Evolutionary conservation across 2,329 filamentous ascomycete genomes (phyloP).

Genomic region (Pseudocercospora macadamiae): DNA sequence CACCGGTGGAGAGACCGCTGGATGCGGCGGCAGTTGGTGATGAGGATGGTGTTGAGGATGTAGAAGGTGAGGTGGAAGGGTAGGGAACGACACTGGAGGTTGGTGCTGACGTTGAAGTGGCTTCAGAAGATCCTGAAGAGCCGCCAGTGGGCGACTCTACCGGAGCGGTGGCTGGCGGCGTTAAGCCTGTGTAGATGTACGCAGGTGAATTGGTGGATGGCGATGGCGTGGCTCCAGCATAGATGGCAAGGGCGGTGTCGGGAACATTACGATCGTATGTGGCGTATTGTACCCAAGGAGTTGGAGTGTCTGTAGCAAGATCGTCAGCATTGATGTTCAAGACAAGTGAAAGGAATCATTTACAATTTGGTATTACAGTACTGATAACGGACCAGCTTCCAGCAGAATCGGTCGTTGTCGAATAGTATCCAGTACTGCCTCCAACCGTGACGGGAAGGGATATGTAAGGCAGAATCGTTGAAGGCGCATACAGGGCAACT

Average conservation of each 20-base stretch:
- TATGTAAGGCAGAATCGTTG: neutral
- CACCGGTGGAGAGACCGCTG: neutral
- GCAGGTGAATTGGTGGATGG: neutral
- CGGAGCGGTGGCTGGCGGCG: neutral
- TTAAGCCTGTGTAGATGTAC: neutral
- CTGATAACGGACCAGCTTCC: neutral
- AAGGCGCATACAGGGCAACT: neutral
- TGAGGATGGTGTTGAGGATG: neutral
- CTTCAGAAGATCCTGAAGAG: neutral
- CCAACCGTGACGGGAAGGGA: neutral
- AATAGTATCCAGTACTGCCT: neutral
- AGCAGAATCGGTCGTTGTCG: neutral
- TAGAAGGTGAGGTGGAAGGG: neutral
- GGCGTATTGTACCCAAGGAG: neutral
- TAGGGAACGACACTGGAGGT: too few species aligned
- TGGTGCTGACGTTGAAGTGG: neutral
- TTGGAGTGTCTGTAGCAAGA: neutral
- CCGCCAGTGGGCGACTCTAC: neutral
- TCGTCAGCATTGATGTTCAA: neutral
- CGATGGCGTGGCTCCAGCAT: neutral
- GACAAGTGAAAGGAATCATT: neutral
- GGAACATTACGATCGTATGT: neutral
- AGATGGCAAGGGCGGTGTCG: neutral
- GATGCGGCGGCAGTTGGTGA: neutral
- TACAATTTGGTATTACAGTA: neutral